Base-by-base conservation (phyloP, 1,284 basidiomycete genomes). In the Austroboletus rostrupii region DNA sequence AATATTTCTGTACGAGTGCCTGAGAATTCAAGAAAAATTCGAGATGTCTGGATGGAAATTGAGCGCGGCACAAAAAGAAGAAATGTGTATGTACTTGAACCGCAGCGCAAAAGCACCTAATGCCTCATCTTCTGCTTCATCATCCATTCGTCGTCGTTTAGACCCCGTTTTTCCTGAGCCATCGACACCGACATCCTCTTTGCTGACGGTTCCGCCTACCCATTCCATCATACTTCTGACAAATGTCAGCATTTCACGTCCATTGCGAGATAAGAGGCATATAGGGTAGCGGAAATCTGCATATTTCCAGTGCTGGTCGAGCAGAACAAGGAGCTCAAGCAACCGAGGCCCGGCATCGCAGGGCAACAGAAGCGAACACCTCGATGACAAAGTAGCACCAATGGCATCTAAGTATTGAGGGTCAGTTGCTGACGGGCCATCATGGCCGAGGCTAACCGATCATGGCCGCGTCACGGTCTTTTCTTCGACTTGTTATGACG, bases 181-280 rank as follows among this genome's bases (percentile, higher is more conserved):
- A 23, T 88, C 86, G 62, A 90, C 88, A 10, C 88, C 90, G 0
- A 89, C 85, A 53, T 92, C 90, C 60, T 92, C 88, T 62, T 92
- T 92, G 59, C 85, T 92, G 54, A 97, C 87, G 1, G 91, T 92
- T 9, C 93, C 92, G 14, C 95, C 93, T 61, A 98, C 85, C 95
- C 96, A 99, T 68, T 98, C 97, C 82, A 98, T 96, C 85, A 99
- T 90, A 75, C 92, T 96, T 49, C 94, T 76, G 16, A 97, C 92
- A 61, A 96, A 94, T 2, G 91, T 90, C 35, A 98, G 73, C 84
- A 98, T 96, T 69, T 99, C 96, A 56, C 87, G 84, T 2, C 90
- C 94, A 2, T 92, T 96, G 31, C 86, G 79, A 52, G 90, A 92
- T 40, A 99, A 80, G 17, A 99, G 79, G 65, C 96, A 99, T 29